phyloP scores from a whole-genome alignment of 2,329 filamentous ascomycete species.

The Epichloe sylvatica region DNA sequence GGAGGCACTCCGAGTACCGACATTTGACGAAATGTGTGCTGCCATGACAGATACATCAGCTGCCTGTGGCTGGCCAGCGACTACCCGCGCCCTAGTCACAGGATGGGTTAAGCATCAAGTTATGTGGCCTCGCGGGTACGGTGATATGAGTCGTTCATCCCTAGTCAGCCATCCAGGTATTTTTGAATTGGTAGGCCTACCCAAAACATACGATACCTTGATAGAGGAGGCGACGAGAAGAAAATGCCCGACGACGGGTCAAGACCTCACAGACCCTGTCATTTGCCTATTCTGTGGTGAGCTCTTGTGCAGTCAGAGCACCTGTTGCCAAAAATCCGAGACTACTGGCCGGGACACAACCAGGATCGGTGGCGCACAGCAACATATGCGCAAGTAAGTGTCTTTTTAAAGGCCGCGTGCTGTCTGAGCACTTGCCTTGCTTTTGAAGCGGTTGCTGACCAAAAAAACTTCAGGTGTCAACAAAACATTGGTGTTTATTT shows the following conservation, averaged over 20 bases:
- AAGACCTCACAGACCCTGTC: constrained; percentile 79
- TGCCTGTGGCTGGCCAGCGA: constrained; percentile 35
- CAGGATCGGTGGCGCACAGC: constrained; percentile 69
- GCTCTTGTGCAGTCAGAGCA: constrained; percentile 90
- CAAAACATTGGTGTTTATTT: constrained; percentile 85
- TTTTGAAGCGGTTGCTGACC: not conserved
- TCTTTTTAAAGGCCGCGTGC: not conserved
- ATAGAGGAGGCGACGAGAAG: constrained; percentile 82
- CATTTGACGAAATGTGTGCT: constrained; percentile 64
- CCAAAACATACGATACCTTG: constrained; percentile 79
- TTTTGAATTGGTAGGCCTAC: constrained; percentile 84
- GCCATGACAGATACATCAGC: constrained; percentile 34
- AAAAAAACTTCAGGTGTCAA: constrained; percentile 50
- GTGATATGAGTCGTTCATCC: constrained; percentile 26
- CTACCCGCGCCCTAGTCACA: constrained; percentile 31
- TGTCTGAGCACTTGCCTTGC: too few species aligned
- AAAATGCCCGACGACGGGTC: constrained; percentile 77
- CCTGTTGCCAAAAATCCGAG: constrained; percentile 67
- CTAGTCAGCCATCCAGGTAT: constrained; percentile 70
- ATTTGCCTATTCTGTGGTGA: constrained; percentile 91
- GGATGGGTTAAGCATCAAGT: constrained; percentile 64
- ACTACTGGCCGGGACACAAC: constrained; percentile 26
- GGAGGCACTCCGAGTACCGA: constrained; percentile 59
- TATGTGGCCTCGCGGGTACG: constrained; percentile 21
- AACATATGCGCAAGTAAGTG: constrained; percentile 73